These are phyloP conservation scores for Ormosia semicastrata DNA, from an alignment of 306 rosid species.

Conservation along the genomic window DNA sequence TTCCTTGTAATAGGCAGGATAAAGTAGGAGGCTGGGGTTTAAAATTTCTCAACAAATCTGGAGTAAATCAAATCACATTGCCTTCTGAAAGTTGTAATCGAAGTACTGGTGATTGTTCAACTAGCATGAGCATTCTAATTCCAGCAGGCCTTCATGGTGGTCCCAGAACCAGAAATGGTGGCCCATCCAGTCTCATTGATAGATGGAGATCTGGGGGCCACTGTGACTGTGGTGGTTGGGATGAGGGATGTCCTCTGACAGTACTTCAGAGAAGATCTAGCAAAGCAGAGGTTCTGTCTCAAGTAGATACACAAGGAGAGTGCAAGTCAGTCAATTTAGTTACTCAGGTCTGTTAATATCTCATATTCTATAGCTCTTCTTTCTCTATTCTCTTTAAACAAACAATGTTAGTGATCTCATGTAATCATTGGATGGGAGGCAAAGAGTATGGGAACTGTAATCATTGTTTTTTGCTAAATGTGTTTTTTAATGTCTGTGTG, in stretches of 20 bases:
- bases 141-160: constrained; percentile 96
- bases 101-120: constrained; percentile 52
- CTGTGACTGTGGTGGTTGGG: constrained; percentile 99
- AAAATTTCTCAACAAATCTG: constrained; percentile 76
- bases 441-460: neutral
- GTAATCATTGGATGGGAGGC: neutral
- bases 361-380: neutral
- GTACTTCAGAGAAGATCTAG: constrained; percentile 55
- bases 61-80: constrained; percentile 34
- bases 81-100: constrained; percentile 45
- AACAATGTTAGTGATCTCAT: constrained; percentile 1
- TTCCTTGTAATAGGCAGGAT: constrained; percentile 39
- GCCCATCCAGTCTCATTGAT: constrained; percentile 82
- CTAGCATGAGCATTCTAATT: constrained; percentile 68
- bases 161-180: constrained; percentile 69
- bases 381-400: neutral
- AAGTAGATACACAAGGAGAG: constrained; percentile 47
- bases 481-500: neutral
- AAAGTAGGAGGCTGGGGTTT: constrained; percentile 94
- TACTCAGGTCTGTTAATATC: constrained; percentile 53
- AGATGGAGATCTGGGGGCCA: constrained; percentile 90
- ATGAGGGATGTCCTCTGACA: constrained; percentile 88
- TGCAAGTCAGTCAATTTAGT: constrained; percentile 65
- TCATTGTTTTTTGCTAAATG: neutral
- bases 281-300: constrained; percentile 38